Percentiles rank a stretch among this genome's conserved stretches.
These are phyloP conservation scores for Oryza officinalis DNA, from an alignment of 176 grass and related monocot species.

Conservation along the genomic window DNA sequence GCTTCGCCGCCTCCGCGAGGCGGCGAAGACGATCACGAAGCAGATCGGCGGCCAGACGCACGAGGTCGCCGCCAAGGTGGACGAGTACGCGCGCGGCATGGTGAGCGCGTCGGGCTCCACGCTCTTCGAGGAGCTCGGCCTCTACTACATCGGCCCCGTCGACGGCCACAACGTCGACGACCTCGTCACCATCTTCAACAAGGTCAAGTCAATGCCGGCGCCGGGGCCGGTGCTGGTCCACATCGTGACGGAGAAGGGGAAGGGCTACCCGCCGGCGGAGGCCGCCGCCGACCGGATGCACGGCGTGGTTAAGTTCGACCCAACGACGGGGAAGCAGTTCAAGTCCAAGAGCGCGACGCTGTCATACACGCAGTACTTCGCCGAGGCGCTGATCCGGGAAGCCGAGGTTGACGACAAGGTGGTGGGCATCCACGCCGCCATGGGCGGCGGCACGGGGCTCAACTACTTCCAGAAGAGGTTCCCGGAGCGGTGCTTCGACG, in stretches of 20 bases:
- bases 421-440: conserved; percentile 92
- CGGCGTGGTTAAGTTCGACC: conserved; percentile 90
- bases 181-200: conserved; percentile 75
- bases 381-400: conserved; percentile 74
- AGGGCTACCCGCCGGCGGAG: conserved; percentile 88
- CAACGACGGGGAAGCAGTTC: conserved; percentile 65
- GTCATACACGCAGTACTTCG: conserved; percentile 90
- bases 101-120: conserved; percentile 58
- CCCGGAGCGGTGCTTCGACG: conserved; percentile 96
- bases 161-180: conserved; percentile 85
- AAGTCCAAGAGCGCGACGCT: conserved; percentile 52
- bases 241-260: conserved; percentile 90
- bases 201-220: conserved; percentile 81
- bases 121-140: conserved; percentile 92
- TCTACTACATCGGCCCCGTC: conserved; percentile 97
- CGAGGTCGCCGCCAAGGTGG: conserved; percentile 76
- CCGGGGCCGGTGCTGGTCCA: conserved; percentile 86
- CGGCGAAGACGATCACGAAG: conserved; percentile 80
- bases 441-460: conserved; percentile 93
- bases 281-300: conserved; percentile 89
- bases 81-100: conserved; percentile 87
- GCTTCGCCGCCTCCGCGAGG: conserved; percentile 73
- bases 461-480: conserved; percentile 93
- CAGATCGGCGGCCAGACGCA: conserved; percentile 75
- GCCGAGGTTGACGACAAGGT: conserved; percentile 70